These are phyloP conservation scores for Pseudogymnoascus sp. DNA, from an alignment of 2,329 filamentous ascomycete species.

Conservation along the genomic window DNA sequence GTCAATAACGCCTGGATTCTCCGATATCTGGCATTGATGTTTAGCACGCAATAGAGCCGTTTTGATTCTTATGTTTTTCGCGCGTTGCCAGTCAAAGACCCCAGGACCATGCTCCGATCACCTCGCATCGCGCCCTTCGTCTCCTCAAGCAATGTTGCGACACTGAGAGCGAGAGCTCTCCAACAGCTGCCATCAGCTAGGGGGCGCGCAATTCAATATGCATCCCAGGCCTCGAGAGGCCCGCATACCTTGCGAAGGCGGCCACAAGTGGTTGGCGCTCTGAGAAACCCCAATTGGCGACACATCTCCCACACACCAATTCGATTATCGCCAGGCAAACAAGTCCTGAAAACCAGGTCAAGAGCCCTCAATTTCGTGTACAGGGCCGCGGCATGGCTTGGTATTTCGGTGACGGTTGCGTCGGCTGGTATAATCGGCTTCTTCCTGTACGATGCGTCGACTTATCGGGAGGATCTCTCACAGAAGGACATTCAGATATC, in stretches of 20 bases:
- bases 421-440: constrained; percentile 68
- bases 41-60: neutral
- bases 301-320: constrained; percentile 14
- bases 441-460: constrained; percentile 89
- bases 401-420: constrained; percentile 65
- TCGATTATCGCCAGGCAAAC: constrained; percentile 41
- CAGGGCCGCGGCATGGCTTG: constrained; percentile 62
- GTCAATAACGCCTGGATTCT: neutral
- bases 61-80: neutral
- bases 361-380: constrained; percentile 53
- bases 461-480: constrained; percentile 67
- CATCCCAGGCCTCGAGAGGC: neutral
- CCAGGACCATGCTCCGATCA: neutral
- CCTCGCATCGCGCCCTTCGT: neutral
- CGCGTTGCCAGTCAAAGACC: neutral
- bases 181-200: neutral
- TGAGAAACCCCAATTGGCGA: constrained; percentile 13
- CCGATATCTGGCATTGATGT: neutral
- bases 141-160: neutral
- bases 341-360: constrained; percentile 43
- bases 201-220: neutral
- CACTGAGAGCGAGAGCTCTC: neutral
- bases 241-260: neutral
- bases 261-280: neutral
- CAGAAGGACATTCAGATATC: constrained; percentile 75